Evolutionary conservation across 495 filamentous ascomycete species (phyloP), one percentile per base, ranked within the genome.

Genomic region (Penicillium fimorum): DNA sequence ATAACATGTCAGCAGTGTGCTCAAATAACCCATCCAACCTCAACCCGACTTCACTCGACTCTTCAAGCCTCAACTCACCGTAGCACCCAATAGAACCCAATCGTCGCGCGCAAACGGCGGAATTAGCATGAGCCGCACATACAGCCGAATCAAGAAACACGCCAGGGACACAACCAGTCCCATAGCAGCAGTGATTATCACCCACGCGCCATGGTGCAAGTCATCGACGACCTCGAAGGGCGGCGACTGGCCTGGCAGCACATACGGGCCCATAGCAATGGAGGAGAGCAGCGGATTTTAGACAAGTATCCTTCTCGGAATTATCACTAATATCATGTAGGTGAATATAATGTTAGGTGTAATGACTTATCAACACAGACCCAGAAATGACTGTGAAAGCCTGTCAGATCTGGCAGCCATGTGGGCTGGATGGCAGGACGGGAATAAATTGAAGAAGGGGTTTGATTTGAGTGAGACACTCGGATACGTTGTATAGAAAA

Each of bases 181-280:
- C 2, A 82, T 59, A 1, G 78, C 76, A 7, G 72, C 72, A 1
- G 68, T 70, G 43, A 84, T 82, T 30, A 82, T 76, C 1, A 80
- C 56, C 63, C 71, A 71, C 13, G 71, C 77, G 20, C 69, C 66
- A 60, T 78, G 76, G 56, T 80, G 72, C 22, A 57, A 50, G 17
- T 72, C 69, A 45, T 75, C 72, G 12, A 75, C 65, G 22, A 73
- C 70, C 61, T 73, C 66, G 41, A 75, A 75, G 32, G 72, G 72
- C 40, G 72, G 67, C 48, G 72, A 70, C 48, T 75, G 68, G 51
- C 72, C 72, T 22, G 70, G 64, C 12, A 67, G 69, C 25, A 75
- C 65, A 59, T 67, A 60, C 13, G 67, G 65, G 59, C 65, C 67
- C 65, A 67, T 70, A 57, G 37, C 62, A 61, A 50, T 47, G 22